Evolutionary conservation across 2,329 filamentous ascomycete species (phyloP), one percentile per base, ranked within the genome.

Genomic region (Pseudogymnoascus sp.): DNA sequence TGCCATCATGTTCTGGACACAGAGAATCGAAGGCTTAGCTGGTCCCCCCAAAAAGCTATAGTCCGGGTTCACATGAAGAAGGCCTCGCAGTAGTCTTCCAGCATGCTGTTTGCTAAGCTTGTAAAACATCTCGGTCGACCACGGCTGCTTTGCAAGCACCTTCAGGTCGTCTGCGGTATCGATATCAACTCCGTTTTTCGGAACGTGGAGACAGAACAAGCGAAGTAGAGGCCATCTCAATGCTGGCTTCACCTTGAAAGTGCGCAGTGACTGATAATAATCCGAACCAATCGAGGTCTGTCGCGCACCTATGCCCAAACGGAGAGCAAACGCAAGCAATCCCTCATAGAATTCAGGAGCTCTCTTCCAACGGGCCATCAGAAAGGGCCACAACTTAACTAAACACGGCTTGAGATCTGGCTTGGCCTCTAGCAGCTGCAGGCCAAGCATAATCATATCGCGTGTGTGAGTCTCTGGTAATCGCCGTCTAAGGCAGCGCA

Each of bases 171-270:
- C 35, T 11, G 33, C 33, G 36, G 18, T 39, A 63, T 65, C 59
- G 5, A 65, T 47, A 20, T 64, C 64, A 50, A 65, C 28, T 2
- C 47, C 61, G n/a, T 54, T 57, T 11, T 60, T 61, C 11, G 63
- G 61, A 57, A 63, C 47, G 25, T 64, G 39, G 16, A 64, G 63
- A 39, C 63, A 65, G 33, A 60, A 63, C 28, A 62, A 25, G 35
- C 63, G 63, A 35, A 65, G 61, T n/a, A 65, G 39, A 11, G 38
- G 33, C 63, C 63, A 65, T 50, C 57, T 63, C 25, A 57, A 16
- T 57, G 62, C 60, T 30, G 54, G 57, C 41, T 50, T 43, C 25
- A 41, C 3, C 22, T 28, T 37, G 22, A 37, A 60, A 5, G 22
- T 25, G 5, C 22, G 22, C 22, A 25, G 22, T 25, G 22, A 25